Base-by-base conservation (phyloP, 306 rosid species). In the Clitoria ternatea region DNA sequence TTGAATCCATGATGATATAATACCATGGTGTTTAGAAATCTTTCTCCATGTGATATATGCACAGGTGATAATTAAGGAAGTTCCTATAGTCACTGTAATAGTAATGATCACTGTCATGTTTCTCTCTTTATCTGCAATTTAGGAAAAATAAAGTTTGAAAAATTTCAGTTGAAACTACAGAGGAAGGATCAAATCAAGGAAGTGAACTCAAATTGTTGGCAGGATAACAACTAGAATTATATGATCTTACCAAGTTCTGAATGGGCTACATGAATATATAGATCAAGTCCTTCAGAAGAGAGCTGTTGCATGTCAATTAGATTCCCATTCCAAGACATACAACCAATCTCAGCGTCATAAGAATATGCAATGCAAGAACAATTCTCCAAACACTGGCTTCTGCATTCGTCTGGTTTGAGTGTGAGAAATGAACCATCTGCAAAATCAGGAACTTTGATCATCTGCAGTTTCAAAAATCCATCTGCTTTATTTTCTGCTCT, bases 361-460 rank as follows among this genome's bases (percentile, higher is more conserved):
- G 75, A 67, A 20, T 79, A 79, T 0, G 83, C 79, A 2, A 20
- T 1, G 4, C 83, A 79, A 19, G 79, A 66, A 18, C 79, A 72
- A 5, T 59, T 73, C 42, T 79, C 6, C 35, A 79, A 39, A 19
- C 83, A 81, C 3, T 1, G 10, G 15, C 37, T 42, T 72, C 56
- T 53, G 17, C 78, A 76, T 0, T 1, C 13, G 6, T 68, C 62
- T 50, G 62, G 37, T n/a, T 17, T 3, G 23, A 30, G 15, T 4
- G 7, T 4, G 14, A 24, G 6, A 3, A 40, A 4, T 0, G 69
- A 19, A 2, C 45, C 32, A 4, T 67, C 42, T 4, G 57, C 39
- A 26, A 62, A 65, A 32, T 62, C 66, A 1, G 86, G 90, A 42
- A 80, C 66, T 66, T 85, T 81, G 1, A 65, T 36, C 67, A 15